Percentiles rank a stretch among this genome's conserved stretches.
phyloP scores from a whole-genome alignment of 2,329 filamentous ascomycete species.

The Aspergillus sp. region DNA sequence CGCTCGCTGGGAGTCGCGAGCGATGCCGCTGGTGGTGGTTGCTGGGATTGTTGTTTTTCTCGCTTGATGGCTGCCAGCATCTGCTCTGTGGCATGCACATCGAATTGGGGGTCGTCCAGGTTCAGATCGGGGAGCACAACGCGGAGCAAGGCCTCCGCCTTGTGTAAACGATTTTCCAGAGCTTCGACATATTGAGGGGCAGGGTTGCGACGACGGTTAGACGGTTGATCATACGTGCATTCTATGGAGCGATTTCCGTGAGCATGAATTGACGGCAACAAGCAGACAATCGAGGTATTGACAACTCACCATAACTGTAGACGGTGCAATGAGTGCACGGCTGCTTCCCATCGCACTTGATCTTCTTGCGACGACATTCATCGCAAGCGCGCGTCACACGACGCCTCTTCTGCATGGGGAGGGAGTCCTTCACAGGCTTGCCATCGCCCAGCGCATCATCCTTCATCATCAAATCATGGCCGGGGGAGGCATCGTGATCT shows the following conservation, averaged over 20 bases:
- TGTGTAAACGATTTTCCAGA: slow-evolving; percentile 77
- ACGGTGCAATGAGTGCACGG: slow-evolving; percentile 95
- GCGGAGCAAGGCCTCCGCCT: slow-evolving; percentile 76
- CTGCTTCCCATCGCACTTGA: slow-evolving; percentile 84
- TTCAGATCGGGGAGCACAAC: slow-evolving; percentile 82
- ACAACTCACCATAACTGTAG: slow-evolving; percentile 85
- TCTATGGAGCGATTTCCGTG: slow-evolving; percentile 54
- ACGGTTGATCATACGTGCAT: slow-evolving; percentile 94
- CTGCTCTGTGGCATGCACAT: slow-evolving; percentile 73
- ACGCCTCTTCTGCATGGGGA: slow-evolving; percentile 72
- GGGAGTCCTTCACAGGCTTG: slow-evolving; percentile 33
- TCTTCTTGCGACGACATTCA: slow-evolving; percentile 81
- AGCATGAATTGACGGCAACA: not conserved
- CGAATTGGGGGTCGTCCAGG: slow-evolving; percentile 79
- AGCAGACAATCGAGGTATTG: not conserved
- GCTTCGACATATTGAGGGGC: slow-evolving; percentile 92
- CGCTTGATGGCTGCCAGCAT: slow-evolving; percentile 51
- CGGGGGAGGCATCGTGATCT: slow-evolving; percentile 17
- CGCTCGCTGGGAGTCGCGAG: slow-evolving; percentile 21
- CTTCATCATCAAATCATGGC: slow-evolving; percentile 21
- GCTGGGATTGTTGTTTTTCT: slow-evolving; percentile 26
- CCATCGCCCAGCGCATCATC: slow-evolving; percentile 27
- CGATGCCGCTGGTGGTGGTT: slow-evolving; percentile 17
- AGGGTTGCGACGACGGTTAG: slow-evolving; percentile 85
- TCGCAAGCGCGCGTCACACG: slow-evolving; percentile 80